phyloP scores from a whole-genome alignment of 106 monocot genomes.

The Triglochin maritima region DNA sequence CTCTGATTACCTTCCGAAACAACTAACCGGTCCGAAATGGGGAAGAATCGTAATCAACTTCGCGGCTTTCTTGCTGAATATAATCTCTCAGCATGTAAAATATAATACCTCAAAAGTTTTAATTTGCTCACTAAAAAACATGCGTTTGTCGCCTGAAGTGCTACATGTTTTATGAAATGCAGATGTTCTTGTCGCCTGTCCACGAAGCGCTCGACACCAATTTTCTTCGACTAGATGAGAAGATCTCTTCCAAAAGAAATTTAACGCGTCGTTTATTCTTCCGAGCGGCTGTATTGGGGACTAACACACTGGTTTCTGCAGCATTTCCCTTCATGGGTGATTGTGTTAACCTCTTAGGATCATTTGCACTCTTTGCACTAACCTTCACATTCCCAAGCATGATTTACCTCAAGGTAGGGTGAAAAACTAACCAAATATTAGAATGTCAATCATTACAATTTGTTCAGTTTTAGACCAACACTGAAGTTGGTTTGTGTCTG shows the following conservation, averaged over 20 bases:
- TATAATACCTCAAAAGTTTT: neutral
- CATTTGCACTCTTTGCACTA: conserved; percentile 42
- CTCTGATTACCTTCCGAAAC: conserved; percentile 42
- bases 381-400: conserved; percentile 61
- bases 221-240: conserved; percentile 30
- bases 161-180: neutral
- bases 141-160: neutral
- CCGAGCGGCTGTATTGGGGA: conserved; percentile 21
- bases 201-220: conserved; percentile 62
- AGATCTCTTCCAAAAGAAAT: conserved; percentile 31
- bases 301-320: conserved; percentile 35
- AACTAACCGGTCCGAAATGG: conserved; percentile 46
- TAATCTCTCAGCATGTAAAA: conserved; percentile 50
- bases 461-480: neutral
- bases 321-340: conserved; percentile 61
- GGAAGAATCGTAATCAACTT: conserved; percentile 34
- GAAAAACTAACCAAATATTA: neutral
- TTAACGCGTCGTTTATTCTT: conserved; percentile 19
- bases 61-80: conserved; percentile 38
- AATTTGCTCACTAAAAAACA: neutral
- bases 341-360: conserved; percentile 50
- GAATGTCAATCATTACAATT: neutral
- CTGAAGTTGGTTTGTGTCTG: neutral
- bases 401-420: conserved; percentile 46
- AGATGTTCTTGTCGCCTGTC: conserved; percentile 52